Conservation (phyloP, 1,139 yeast species). For the Geotrichum reessii region DNA sequence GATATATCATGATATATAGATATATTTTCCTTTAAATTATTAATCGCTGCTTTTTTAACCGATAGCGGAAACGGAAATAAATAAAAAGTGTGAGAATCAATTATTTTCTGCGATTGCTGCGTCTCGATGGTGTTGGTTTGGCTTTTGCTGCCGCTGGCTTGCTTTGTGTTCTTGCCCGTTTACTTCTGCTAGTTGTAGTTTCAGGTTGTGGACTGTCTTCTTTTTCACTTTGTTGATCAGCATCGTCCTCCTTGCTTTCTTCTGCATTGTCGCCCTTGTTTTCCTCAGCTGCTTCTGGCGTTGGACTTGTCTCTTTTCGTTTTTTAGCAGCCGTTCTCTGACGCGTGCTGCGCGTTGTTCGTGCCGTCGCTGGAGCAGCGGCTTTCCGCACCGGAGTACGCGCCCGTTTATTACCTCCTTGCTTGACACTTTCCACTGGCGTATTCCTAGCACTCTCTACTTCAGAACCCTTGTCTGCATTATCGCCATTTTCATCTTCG, state of each 20-base stretch:
- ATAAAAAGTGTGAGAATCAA: neutral
- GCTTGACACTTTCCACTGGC: conserved; percentile 11
- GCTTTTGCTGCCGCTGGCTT: conserved; percentile 17
- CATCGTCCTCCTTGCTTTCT: conserved; percentile 11
- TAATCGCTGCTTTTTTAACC: neutral
- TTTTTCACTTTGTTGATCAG: conserved; percentile 18
- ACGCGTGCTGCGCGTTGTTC: conserved; percentile 15
- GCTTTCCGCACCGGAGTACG: conserved; percentile 8
- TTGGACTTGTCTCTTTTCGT: conserved; percentile 14
- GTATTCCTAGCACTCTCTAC: conserved; percentile 4
- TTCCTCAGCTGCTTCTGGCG: conserved; percentile 1
- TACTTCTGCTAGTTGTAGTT: conserved; percentile 18
- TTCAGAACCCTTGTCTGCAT: conserved; percentile 8
- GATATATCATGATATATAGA: neutral
- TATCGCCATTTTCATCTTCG: conserved; percentile 21
- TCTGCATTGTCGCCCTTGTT: conserved; percentile 13
- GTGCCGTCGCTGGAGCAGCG: conserved; percentile 7
- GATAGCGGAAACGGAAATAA: neutral
- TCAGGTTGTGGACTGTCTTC: conserved; percentile 17
- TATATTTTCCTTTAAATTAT: no score
- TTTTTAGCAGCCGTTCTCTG: conserved; percentile 18
- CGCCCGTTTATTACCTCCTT: conserved; percentile 9
- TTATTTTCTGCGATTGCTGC: conserved; percentile 25
- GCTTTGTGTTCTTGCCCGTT: conserved; percentile 17
- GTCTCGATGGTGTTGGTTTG: conserved; percentile 15